phyloP scores from a whole-genome alignment of 176 grass and related monocot species.

The Carex myosuroides region DNA sequence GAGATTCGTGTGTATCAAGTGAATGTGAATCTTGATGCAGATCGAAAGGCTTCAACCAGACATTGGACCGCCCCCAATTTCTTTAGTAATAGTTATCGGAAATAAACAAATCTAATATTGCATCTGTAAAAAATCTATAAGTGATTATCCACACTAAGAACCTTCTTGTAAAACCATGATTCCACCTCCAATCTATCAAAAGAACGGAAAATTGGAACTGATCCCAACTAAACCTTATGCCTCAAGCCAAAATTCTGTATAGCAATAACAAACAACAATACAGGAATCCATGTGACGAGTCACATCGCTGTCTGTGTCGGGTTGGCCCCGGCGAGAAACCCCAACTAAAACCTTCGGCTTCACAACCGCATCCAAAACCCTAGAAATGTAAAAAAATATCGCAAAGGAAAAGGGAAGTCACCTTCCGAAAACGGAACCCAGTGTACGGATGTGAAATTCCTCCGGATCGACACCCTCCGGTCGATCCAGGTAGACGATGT shows the following conservation, averaged over 20 bases:
- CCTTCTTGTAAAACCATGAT: neutral
- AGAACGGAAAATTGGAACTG: neutral
- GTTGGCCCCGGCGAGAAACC: neutral
- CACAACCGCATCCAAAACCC: neutral
- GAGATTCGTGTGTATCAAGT: no score
- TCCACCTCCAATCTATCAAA: neutral
- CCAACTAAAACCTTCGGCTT: no score
- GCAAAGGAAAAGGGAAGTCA: conserved; percentile 14
- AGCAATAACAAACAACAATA: neutral
- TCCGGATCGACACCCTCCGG: conserved; percentile 58
- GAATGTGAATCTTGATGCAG: no score
- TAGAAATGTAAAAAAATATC: neutral
- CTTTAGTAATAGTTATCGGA: neutral
- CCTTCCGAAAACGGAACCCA: conserved; percentile 65
- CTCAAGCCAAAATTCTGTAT: neutral
- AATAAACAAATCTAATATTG: neutral
- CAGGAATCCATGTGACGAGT: neutral
- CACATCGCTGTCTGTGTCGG: neutral
- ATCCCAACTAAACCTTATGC: neutral
- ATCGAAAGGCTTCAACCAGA: no score
- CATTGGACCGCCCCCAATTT: no score
- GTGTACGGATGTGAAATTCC: conserved; percentile 83
- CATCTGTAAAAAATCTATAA: neutral
- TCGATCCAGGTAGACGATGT: conserved; percentile 75
- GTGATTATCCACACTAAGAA: neutral